Evolutionary conservation across 2,329 filamentous ascomycete species (phyloP), one percentile per base, ranked within the genome.

Genomic region (Anisogramma anomala): DNA sequence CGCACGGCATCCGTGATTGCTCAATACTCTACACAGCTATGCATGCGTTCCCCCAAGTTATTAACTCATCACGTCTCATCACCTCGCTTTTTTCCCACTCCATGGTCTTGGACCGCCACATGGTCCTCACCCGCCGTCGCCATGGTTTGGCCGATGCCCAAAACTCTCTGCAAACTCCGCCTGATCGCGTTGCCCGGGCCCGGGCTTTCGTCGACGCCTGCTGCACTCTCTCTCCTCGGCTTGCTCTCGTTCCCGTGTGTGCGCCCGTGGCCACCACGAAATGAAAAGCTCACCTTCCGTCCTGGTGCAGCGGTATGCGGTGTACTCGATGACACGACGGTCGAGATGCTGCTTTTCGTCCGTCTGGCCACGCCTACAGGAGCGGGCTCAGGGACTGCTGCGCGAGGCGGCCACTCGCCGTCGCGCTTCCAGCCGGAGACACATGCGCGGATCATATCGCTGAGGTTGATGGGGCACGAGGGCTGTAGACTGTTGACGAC

Each of bases 391-490:
- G 67, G 51, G 34, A 70, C 54, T 14, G 64, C 63, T 0, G 69
- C 58, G 50, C 74, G 76, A 1, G 84, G 85, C 4, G 89, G 88
- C 89, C 89, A 96, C 59, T 94, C 85, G 13, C 87, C 88, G 53
- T 91, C 85, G 30, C 84, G 73, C 60, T 93, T 94, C 89, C 89
- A 95, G 32, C 89, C 89, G 20, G 82, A 72, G 1, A 96, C 87
- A 49, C 89, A 83, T 10, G 84, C 77, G 8, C 77, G 73, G 17
- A 84, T 77, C 65, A 95, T 79, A 52, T 94, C 85, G 22, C 72
- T 66, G 0, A 96, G 72, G 52, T 94, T 95, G 54, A 95, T 82
- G 3, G 89, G 89, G 13, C 93, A 84, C 1, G 82, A 81, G 0
- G 89, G 89, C 3, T 86, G 84, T 49, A 91, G 73, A 27, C 71